Conservation (phyloP, 2,329 filamentous ascomycete genomes). For the Phoma sp. region DNA sequence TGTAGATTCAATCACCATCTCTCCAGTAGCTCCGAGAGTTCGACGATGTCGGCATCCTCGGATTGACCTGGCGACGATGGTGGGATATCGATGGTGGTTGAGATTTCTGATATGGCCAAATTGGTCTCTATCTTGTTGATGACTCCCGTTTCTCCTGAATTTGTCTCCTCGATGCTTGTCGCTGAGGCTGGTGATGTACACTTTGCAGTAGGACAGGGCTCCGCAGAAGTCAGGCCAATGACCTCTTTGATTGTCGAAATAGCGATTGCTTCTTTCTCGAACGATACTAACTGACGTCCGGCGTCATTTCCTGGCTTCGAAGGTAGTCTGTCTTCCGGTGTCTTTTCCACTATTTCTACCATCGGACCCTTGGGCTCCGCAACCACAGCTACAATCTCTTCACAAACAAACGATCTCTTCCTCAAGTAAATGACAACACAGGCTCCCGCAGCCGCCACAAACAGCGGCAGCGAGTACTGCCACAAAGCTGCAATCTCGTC, state of each 20-base stretch:
- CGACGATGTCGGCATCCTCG: neutral
- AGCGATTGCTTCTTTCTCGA: neutral
- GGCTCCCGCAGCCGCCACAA: no score
- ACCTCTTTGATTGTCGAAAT: neutral
- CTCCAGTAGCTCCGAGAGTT: conserved; percentile 3
- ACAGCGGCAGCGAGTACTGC: no score
- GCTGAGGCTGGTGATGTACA: no score
- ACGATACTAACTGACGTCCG: neutral
- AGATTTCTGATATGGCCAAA: neutral
- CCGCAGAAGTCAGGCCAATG: neutral
- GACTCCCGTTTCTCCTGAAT: neutral
- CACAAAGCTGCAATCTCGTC: no score
- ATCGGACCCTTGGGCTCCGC: no score
- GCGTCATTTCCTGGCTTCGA: neutral
- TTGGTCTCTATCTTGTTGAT: neutral
- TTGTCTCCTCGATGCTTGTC: neutral
- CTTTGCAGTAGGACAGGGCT: neutral
- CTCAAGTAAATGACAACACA: no score
- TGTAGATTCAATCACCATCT: neutral
- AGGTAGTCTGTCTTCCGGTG: neutral
- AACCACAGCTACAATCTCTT: no score
- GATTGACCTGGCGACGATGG: neutral
- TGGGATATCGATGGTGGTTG: neutral
- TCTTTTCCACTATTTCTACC: no score
- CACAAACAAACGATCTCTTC: no score